Evolutionary conservation across 2,329 filamentous ascomycete genomes (phyloP).

Genomic region (Penicillium verrucosum): DNA sequence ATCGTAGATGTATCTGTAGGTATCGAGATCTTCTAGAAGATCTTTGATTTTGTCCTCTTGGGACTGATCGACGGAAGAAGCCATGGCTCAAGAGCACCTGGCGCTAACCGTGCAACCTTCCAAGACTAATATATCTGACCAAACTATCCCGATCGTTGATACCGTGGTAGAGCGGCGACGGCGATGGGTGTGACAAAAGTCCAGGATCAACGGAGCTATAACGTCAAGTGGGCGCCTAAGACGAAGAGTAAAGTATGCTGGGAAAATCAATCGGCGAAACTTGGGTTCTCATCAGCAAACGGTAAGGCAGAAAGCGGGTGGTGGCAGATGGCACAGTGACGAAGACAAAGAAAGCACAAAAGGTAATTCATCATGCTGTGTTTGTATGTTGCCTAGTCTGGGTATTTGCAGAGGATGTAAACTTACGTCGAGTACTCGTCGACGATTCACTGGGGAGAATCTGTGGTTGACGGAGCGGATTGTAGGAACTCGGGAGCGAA

Average conservation of each 20-base stretch:
- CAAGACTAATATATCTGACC: neutral
- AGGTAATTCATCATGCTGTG: neutral
- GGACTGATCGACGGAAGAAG: conserved; percentile 14
- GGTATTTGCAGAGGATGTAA: neutral
- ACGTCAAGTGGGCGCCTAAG: neutral
- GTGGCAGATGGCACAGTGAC: neutral
- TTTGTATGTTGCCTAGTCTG: neutral
- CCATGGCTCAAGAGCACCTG: conserved; percentile 1
- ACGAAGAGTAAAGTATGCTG: neutral
- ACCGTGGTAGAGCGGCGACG: neutral
- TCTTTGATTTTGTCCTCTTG: conserved; percentile 30
- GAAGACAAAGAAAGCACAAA: neutral
- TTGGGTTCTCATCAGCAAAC: neutral
- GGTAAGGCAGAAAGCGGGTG: neutral
- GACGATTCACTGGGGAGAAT: neutral
- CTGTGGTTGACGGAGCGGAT: neutral
- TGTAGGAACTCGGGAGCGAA: neutral
- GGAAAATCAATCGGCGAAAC: neutral
- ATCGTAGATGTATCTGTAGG: conserved; percentile 31
- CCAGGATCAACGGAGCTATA: neutral
- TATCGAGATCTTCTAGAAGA: conserved; percentile 33
- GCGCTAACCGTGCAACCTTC: neutral
- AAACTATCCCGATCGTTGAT: neutral
- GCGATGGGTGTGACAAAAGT: neutral
- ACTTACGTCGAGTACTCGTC: neutral